A percentile compares a stretch with the other conserved stretches of the same genome.
Conservation (phyloP, 306 rosid genomes). For the Cucurbita pepo region DNA sequence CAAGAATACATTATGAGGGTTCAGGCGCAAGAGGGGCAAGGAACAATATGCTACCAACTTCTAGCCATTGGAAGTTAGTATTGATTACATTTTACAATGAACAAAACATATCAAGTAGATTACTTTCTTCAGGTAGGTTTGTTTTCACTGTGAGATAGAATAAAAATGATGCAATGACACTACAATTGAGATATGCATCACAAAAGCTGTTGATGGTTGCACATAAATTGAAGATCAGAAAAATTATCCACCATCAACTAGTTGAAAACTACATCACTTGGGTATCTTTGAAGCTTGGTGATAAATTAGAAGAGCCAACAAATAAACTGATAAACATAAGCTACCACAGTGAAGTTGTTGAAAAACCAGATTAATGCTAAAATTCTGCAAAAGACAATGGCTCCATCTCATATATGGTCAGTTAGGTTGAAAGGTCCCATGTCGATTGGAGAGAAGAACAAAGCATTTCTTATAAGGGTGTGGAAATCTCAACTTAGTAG, state of each 20-base stretch:
- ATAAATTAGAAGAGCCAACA: neutral
- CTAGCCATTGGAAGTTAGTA: neutral
- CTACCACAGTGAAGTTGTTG: neutral
- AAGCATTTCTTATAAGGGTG: no score
- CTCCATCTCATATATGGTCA: neutral
- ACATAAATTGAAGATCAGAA: neutral
- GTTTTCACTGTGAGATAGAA: neutral
- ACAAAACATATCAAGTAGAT: neutral
- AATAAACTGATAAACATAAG: neutral
- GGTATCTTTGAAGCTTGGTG: neutral
- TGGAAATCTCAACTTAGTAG: no score
- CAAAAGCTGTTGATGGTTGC: no score
- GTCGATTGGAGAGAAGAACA: no score
- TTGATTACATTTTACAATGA: neutral
- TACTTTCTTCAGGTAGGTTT: neutral
- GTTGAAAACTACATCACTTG: neutral
- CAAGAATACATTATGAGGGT: neutral
- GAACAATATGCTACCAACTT: neutral
- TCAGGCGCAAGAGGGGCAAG: neutral
- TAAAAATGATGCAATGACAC: neutral
- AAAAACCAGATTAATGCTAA: no score
- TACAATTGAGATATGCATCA: neutral
- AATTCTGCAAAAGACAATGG: no score
- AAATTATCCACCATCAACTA: neutral
- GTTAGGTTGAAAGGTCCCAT: neutral